A percentile compares a stretch with the other conserved stretches of the same genome.
Conservation (phyloP, 345 rosid genomes). For the Anacardium occidentale region DNA sequence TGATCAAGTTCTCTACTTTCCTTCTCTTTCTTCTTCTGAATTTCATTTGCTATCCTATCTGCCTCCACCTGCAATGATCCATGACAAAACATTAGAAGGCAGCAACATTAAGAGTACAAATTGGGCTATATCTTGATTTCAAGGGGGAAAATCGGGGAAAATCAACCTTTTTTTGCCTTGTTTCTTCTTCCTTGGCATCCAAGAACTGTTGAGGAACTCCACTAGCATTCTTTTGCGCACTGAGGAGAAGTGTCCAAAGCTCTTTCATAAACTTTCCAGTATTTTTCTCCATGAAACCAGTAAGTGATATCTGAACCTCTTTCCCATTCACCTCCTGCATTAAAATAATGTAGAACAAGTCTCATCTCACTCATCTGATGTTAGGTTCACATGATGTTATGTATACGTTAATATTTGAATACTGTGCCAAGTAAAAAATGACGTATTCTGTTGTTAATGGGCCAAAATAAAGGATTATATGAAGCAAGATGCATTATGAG, state of each 20-base stretch:
- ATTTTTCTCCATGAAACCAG: constrained; percentile 99
- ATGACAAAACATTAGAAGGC: constrained; percentile 17
- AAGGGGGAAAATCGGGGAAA: constrained; percentile 4
- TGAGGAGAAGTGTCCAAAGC: constrained; percentile 89
- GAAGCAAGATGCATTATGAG: neutral
- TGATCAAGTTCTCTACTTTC: constrained; percentile 56
- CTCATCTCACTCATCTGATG: no score
- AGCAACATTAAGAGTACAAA: neutral
- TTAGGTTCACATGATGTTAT: neutral
- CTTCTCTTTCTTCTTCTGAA: constrained; percentile 64
- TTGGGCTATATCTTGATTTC: constrained; percentile 7
- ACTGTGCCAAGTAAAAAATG: constrained; percentile 21
- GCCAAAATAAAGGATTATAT: neutral
- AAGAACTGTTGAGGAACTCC: constrained; percentile 91
- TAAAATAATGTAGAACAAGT: neutral
- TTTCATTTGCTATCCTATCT: constrained; percentile 54
- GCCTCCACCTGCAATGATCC: constrained; percentile 58
- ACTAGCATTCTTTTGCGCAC: constrained; percentile 83
- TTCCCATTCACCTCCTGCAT: constrained; percentile 85
- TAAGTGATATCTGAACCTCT: constrained; percentile 79
- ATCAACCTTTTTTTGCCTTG: constrained; percentile 67
- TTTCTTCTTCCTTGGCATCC: constrained; percentile 86
- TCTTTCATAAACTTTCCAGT: constrained; percentile 96
- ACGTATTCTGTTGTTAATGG: neutral
- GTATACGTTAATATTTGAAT: constrained; percentile 16